Conservation (phyloP, 306 rosid genomes). For the Malus sylvestris region DNA sequence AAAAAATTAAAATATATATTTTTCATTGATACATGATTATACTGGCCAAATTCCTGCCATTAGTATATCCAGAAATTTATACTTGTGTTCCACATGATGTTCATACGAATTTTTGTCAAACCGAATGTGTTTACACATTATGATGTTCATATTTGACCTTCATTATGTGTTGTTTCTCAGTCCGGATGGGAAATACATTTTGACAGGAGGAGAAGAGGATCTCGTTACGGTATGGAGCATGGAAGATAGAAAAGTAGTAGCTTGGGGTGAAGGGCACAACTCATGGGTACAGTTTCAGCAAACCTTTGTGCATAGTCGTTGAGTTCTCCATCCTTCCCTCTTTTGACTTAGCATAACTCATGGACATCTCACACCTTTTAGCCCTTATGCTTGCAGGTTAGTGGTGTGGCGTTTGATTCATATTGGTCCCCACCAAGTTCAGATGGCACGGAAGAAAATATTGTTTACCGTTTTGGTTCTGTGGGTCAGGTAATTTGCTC, state of each 20-base stretch:
- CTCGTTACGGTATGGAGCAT: constrained; percentile 94
- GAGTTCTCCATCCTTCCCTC: background rate
- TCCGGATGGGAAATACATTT: constrained; percentile 79
- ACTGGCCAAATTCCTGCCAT: background rate
- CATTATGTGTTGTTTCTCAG: constrained; percentile 3
- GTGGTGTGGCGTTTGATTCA: constrained; percentile 97
- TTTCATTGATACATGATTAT: constrained; percentile 6
- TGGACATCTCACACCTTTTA: background rate
- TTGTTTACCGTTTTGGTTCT: constrained; percentile 91
- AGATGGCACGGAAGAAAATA: constrained; percentile 60
- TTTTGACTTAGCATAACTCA: background rate
- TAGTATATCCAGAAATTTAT: background rate
- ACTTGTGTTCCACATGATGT: background rate
- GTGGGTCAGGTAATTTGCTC: constrained; percentile 83
- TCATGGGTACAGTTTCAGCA: constrained; percentile 70
- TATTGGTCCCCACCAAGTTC: constrained; percentile 90
- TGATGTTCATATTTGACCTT: background rate
- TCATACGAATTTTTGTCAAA: background rate
- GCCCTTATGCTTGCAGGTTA: constrained; percentile 53
- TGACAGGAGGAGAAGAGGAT: constrained; percentile 99
- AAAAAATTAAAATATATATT: background rate
- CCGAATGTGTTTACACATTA: background rate
- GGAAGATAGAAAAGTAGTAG: constrained; percentile 96
- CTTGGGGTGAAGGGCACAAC: constrained; percentile 99
- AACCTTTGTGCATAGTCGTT: background rate